Evolutionary conservation across 805 yeast genomes (phyloP).

Genomic region (Suhomyces sp.): DNA sequence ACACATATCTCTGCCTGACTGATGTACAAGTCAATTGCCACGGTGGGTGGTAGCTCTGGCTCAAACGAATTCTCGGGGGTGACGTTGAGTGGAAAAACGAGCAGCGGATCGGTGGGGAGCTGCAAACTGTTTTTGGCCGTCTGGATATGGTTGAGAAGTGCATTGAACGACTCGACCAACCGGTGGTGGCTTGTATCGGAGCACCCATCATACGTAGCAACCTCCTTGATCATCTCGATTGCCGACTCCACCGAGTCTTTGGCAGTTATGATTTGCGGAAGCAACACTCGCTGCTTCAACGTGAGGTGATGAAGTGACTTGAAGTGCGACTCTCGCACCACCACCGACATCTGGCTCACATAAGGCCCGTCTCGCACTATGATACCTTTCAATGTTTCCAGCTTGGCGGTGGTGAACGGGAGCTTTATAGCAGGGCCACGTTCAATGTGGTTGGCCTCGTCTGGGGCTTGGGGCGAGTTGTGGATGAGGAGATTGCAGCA

Average conservation of each 20-base stretch:
- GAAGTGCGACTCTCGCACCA: constrained; percentile 40
- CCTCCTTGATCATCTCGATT: constrained; percentile 6
- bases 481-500: constrained; percentile 35
- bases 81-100: constrained; percentile 58
- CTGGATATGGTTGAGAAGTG: constrained; percentile 22
- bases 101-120: constrained; percentile 50
- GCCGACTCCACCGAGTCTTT: constrained; percentile 29
- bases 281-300: constrained; percentile 32
- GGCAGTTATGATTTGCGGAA: constrained; percentile 47
- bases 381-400: constrained; percentile 59
- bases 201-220: constrained; percentile 3
- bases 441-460: constrained; percentile 20
- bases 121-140: constrained; percentile 28
- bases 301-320: constrained; percentile 26
- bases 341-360: constrained; percentile 46
- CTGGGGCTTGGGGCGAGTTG: constrained; percentile 37
- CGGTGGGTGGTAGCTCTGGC: constrained; percentile 45
- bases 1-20: constrained; percentile 52
- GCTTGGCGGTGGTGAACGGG: constrained; percentile 54
- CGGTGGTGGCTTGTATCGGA: constrained; percentile 11
- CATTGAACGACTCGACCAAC: constrained; percentile 23
- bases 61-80: constrained; percentile 35
- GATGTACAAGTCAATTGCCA: constrained; percentile 57
- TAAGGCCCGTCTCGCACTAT: constrained; percentile 54
- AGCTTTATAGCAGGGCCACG: constrained; percentile 47